A percentile compares a stretch with the other conserved stretches of the same genome.
Conservation (phyloP, 768 basidiomycete genomes). For the Nidularia pulvinata region DNA sequence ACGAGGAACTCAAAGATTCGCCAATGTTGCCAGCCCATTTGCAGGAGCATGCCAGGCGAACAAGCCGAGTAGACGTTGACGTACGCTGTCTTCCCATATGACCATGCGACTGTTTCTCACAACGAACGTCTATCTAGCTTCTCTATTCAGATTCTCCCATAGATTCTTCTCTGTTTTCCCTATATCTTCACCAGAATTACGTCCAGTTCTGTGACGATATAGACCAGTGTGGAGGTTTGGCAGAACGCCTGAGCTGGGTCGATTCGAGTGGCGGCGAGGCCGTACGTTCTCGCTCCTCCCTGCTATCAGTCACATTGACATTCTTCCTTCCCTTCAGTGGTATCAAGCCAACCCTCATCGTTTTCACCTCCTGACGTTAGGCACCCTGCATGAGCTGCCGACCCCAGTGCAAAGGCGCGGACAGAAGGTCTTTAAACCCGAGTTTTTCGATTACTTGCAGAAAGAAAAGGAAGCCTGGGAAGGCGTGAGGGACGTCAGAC, state of each 20-base stretch:
- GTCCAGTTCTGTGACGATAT: conserved; percentile 79
- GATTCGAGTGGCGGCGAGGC: conserved; percentile 69
- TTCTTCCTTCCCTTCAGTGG: conserved; percentile 38
- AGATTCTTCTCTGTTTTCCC: conserved; percentile 84
- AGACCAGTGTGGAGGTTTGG: conserved; percentile 69
- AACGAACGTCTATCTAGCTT: conserved; percentile 32
- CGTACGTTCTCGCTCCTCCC: conserved; percentile 31
- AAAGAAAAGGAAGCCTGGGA: conserved; percentile 62
- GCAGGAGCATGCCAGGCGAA: conserved; percentile 54
- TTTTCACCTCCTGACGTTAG: conserved; percentile 84
- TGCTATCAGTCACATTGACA: neutral
- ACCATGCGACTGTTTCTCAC: neutral
- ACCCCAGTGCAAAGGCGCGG: conserved; percentile 76
- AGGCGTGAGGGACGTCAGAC: conserved; percentile 51
- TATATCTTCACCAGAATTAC: conserved; percentile 96
- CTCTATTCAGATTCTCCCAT: conserved; percentile 87
- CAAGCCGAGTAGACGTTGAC: conserved; percentile 79
- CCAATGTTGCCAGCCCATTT: conserved; percentile 61
- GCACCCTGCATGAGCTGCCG: conserved; percentile 85
- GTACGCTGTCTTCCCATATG: conserved; percentile 31
- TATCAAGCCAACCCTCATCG: conserved; percentile 76
- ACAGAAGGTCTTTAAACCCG: conserved; percentile 88
- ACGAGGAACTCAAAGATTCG: conserved; percentile 53
- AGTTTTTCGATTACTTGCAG: conserved; percentile 70
- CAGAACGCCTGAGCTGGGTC: conserved; percentile 77